Conservation (phyloP, 352 stramenopile species). For the Phytophthora melonis region DNA sequence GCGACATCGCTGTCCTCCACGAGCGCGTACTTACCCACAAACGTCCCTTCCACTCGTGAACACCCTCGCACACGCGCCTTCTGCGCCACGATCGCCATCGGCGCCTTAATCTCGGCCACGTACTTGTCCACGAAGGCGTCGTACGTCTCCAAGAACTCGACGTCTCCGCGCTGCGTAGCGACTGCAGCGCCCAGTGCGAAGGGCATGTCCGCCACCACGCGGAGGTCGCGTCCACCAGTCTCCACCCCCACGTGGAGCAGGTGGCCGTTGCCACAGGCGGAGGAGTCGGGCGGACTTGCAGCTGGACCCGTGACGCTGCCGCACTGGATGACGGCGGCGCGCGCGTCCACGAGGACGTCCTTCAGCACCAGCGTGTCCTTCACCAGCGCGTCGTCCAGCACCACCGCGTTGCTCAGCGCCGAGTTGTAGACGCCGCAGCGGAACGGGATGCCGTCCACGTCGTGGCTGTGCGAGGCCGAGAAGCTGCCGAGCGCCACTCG, state of each 20-base stretch:
- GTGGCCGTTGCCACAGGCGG: slow-evolving; percentile 62
- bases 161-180: slow-evolving; percentile 51
- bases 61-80: slow-evolving; percentile 72
- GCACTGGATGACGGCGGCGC: slow-evolving; percentile 71
- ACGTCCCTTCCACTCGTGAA: slow-evolving; percentile 63
- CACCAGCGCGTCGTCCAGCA: slow-evolving; percentile 84
- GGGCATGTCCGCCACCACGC: slow-evolving; percentile 75
- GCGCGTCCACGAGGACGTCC: slow-evolving; percentile 54
- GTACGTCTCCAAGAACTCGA: slow-evolving; percentile 52
- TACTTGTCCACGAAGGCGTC: slow-evolving; percentile 65
- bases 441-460: slow-evolving; percentile 67
- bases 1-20: slow-evolving; percentile 71
- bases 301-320: slow-evolving; percentile 57
- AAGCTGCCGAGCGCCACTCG: slow-evolving; percentile 71
- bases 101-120: slow-evolving; percentile 45
- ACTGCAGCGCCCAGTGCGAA: slow-evolving; percentile 66
- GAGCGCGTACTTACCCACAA: slow-evolving; percentile 67
- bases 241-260: slow-evolving; percentile 85
- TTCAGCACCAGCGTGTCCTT: slow-evolving; percentile 70
- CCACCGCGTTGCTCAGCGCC: slow-evolving; percentile 61
- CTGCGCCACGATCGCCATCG: slow-evolving; percentile 60
- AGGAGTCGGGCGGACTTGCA: background rate
- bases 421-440: slow-evolving; percentile 73
- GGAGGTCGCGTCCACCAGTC: slow-evolving; percentile 77
- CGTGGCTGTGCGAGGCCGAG: slow-evolving; percentile 33